Evolutionary conservation across 2,329 filamentous ascomycete species (phyloP).

Genomic region (Lasiodiplodia citricola): DNA sequence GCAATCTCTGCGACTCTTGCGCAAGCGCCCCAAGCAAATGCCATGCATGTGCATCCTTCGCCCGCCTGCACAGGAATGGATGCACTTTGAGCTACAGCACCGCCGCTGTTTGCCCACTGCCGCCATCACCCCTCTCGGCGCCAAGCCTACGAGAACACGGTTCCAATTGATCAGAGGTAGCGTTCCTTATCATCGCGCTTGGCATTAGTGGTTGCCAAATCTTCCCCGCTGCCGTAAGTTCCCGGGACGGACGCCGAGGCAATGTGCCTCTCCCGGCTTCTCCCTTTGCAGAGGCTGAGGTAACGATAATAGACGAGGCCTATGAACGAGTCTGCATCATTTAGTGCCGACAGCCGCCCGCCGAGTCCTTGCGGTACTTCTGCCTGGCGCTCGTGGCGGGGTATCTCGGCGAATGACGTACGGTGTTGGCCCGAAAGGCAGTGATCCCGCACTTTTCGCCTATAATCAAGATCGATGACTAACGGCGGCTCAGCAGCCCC

Average conservation of each 20-base stretch:
- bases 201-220: too few species aligned
- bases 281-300: background rate
- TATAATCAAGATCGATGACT: conserved; percentile 10
- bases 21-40: background rate
- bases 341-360: conserved; percentile 12
- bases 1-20: too few species aligned
- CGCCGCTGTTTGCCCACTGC: background rate
- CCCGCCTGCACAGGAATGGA: background rate
- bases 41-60: background rate
- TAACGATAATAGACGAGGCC: too few species aligned
- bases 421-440: background rate
- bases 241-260: conserved; percentile 12
- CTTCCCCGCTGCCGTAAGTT: background rate
- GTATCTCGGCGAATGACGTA: conserved; percentile 13
- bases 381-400: background rate
- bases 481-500: background rate
- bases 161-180: background rate
- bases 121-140: background rate
- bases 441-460: background rate
- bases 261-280: background rate
- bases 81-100: background rate
- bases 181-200: background rate
- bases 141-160: background rate
- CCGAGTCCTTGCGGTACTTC: background rate
- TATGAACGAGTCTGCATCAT: background rate